Evolutionary conservation across 2,329 filamentous ascomycete species (phyloP), one percentile per base, ranked within the genome.

Genomic region (Diatrype stigma): DNA sequence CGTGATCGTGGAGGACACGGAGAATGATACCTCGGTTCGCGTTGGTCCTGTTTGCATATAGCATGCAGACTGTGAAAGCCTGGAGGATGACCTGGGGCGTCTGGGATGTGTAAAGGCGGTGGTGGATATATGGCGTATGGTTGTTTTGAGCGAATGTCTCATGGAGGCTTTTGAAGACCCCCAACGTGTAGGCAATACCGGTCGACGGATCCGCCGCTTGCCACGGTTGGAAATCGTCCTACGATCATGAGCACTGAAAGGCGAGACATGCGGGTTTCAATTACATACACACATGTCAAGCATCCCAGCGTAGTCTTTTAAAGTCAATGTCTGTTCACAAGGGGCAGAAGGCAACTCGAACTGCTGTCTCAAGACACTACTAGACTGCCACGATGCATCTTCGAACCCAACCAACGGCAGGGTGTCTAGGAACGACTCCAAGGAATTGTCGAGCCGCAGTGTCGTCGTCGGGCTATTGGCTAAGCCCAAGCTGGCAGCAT

Each of bases 81-180:
- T 69, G 58, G 34, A 74, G 58, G 35, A 77, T 68, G 23, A 69
- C 65, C 21, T 63, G 66, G 22, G 74, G 73, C 19, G 73, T 66
- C 17, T 66, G 53, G 51, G 63, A 56, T 44, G 66, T 61, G 64
- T 77, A 76, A 17, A 77, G 66, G 10, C 68, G 64, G 34, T 67
- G 64, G 56, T 77, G 74, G 49, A 77, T 63, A 56, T 73, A 77
- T 30, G 72, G 67, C 19, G 73, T 65, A 6, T 66, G 58, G 51
- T 67, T 68, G 5, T 68, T 66, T 28, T 59, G 63, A 14, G 71
- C 65, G 70, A 75, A 45, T 42, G 46, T 47, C 17, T 53, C 46
- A 58, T 67, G 71, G 42, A 74, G 54, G 22, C 61, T 57, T 51
- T 62, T 68, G 7, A 74, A 46, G 14, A 54, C 46, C 21, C 60